Evolutionary conservation across 164 flowering plant genomes (phyloP), one percentile per base, ranked within the genome.

Genomic region (Vitis rotundifolia): DNA sequence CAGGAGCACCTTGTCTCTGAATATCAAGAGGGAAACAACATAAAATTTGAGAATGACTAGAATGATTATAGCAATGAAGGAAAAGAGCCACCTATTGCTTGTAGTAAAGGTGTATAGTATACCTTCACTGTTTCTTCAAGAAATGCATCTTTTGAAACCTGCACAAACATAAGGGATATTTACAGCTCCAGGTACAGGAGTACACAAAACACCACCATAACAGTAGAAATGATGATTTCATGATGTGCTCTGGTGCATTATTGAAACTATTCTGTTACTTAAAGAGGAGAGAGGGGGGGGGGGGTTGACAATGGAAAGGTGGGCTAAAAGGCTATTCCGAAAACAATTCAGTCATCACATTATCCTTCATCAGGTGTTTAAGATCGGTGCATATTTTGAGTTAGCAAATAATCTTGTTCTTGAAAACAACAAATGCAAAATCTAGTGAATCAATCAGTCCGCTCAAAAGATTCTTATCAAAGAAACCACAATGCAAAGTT

Each of bases 1-100:
- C 61, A 44, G 72, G 14, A 47, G 68, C 9, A 8, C 76, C 57
- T n/a, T 71, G 83, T 75, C 60, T 81, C 92, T 89, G 89, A 16
- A 72, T 52, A 64, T 63, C 9, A 76, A 70, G 61, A 69, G 14
- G 26, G 44, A 61, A 44, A 47, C 26, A 47, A 26, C 18, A 31
- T 18, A 18, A 55, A 55, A 57, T 4, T 10, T 31, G 12, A 28
- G 49, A 13, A 19, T 0, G 18, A 16, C n/a, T 22, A 6, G 2
- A 61, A 8, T 2, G 3, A 63, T 3, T 5, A 12, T 3, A 0
- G 3, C 9, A 3, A 59, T 10, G 37, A 14, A 58, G 13, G 29
- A 44, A 28, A 26, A 51, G 44, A 26, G 18, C 9, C 11, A 65
- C 16, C 11, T n/a, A 2, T 9, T 61, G 66, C 52, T 28, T 28